Evolutionary conservation across 192 early-diverging fungal genomes (phyloP).

Genomic region (Entomortierella lignicola): DNA sequence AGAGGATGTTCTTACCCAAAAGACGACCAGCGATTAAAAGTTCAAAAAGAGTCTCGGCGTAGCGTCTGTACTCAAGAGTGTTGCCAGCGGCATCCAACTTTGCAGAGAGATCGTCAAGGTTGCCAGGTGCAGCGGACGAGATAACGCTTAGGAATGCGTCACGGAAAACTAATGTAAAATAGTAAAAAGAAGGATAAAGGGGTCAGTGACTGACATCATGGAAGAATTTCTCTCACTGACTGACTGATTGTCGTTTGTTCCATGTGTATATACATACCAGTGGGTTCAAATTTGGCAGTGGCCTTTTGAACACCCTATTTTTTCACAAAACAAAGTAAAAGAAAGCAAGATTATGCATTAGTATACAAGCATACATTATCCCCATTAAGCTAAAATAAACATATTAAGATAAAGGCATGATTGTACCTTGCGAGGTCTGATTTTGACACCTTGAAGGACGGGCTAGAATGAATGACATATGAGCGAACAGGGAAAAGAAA

Average conservation of each 20-base stretch:
- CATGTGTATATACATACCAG: constrained; percentile 53
- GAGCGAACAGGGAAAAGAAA: not conserved
- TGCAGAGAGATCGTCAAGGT: constrained; percentile 79
- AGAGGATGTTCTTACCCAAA: too few species aligned
- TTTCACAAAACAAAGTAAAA: too few species aligned
- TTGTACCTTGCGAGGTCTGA: constrained; percentile 74
- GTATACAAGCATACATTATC: too few species aligned
- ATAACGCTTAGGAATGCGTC: constrained; percentile 67
- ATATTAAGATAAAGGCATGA: too few species aligned
- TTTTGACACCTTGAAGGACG: constrained; percentile 75
- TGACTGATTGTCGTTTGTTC: too few species aligned
- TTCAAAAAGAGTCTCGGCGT: constrained; percentile 96
- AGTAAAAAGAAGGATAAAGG: too few species aligned
- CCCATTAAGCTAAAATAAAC: too few species aligned
- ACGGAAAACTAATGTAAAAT: constrained; percentile 60
- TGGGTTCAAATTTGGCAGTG: constrained; percentile 73
- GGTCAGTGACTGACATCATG: too few species aligned
- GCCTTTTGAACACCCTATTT: constrained; percentile 72
- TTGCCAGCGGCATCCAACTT: constrained; percentile 85
- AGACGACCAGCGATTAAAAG: constrained; percentile 92
- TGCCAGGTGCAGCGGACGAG: constrained; percentile 59
- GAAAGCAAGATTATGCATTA: too few species aligned
- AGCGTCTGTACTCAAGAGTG: constrained; percentile 94
- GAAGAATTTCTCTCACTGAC: too few species aligned
- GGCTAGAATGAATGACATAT: constrained; percentile 45